Evolutionary conservation across 2,329 filamentous ascomycete genomes (phyloP).

Genomic region (Coniochaeta sp.): DNA sequence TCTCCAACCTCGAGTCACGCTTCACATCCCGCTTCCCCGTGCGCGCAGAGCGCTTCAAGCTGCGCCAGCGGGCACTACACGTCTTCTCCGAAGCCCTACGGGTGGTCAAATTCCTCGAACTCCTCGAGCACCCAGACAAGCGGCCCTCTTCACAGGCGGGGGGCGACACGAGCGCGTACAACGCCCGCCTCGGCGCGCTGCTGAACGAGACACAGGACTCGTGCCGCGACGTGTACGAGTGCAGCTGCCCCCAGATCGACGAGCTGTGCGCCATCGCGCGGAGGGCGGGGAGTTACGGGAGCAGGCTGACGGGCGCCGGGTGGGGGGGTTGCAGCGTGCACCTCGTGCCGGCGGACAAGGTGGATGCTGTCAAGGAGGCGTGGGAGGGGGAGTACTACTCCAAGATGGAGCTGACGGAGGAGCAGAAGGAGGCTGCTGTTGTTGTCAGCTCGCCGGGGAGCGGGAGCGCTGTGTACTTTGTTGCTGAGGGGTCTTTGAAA

Average conservation of each 20-base stretch:
- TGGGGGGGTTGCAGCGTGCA: conserved; percentile 98
- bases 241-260: conserved; percentile 86
- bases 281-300: conserved; percentile 74
- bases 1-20: conserved; percentile 63
- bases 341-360: conserved; percentile 76
- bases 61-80: conserved; percentile 81
- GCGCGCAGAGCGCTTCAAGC: conserved; percentile 77
- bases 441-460: conserved; percentile 84
- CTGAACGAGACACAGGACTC: conserved; percentile 88
- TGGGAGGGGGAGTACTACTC: conserved; percentile 79
- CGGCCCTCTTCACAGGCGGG: conserved; percentile 22
- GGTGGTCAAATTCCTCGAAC: conserved; percentile 73
- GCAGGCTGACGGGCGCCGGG: conserved; percentile 82
- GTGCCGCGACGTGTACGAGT: conserved; percentile 83
- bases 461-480: conserved; percentile 52
- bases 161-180: conserved; percentile 53
- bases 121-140: conserved; percentile 53
- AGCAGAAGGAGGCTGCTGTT: conserved; percentile 72
- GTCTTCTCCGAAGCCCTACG: conserved; percentile 86
- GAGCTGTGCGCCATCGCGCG: conserved; percentile 75
- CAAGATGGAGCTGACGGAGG: conserved; percentile 56
- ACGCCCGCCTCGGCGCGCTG: conserved; percentile 66
- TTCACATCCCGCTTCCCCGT: conserved; percentile 89
- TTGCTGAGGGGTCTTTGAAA: conserved; percentile 18
- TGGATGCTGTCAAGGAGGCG: conserved; percentile 68